Evolutionary conservation across 805 yeast species (phyloP).

Genomic region (Metschnikowia hibisci): DNA sequence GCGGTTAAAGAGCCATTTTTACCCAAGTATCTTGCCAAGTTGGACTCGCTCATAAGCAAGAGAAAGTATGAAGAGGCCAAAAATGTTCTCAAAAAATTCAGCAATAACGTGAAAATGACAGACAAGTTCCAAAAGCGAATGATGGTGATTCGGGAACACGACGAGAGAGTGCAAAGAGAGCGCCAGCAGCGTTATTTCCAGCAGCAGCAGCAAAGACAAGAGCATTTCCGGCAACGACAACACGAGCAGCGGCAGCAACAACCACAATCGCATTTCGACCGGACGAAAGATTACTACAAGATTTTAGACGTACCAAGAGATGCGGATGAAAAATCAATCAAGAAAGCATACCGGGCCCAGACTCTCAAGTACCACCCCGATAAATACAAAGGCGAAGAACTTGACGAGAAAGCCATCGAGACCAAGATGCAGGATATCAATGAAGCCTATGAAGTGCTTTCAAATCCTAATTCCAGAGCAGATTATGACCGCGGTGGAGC

Average conservation of each 20-base stretch:
- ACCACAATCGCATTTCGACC: slow-evolving; percentile 28
- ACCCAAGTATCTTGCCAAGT: slow-evolving; percentile 34
- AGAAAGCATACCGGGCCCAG: slow-evolving; percentile 73
- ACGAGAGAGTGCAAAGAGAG: slow-evolving; percentile 18
- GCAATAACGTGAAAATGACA: slow-evolving; percentile 37
- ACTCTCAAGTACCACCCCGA: slow-evolving; percentile 90
- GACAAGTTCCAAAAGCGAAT: slow-evolving; percentile 32
- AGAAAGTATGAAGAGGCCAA: slow-evolving; percentile 39
- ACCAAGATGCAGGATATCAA: slow-evolving; percentile 87
- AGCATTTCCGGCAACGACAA: slow-evolving; percentile 41
- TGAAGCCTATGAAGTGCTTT: slow-evolving; percentile 84
- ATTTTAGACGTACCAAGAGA: slow-evolving; percentile 61
- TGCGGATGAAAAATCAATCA: slow-evolving; percentile 70
- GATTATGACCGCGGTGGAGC: slow-evolving; percentile 60
- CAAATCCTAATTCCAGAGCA: slow-evolving; percentile 58
- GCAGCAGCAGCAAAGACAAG: slow-evolving; percentile 33
- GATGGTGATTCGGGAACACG: slow-evolving; percentile 29
- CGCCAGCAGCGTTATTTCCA: slow-evolving; percentile 26
- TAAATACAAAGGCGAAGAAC: slow-evolving; percentile 66
- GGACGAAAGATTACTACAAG: slow-evolving; percentile 72
- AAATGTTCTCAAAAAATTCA: slow-evolving; percentile 30
- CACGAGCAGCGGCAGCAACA: slow-evolving; percentile 41
- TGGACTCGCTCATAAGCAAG: slow-evolving; percentile 34
- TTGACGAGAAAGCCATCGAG: slow-evolving; percentile 67
- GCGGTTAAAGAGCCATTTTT: slow-evolving; percentile 26